These are phyloP conservation scores for Prunus fruticosa DNA, from an alignment of 306 rosid species.

Conservation along the genomic window DNA sequence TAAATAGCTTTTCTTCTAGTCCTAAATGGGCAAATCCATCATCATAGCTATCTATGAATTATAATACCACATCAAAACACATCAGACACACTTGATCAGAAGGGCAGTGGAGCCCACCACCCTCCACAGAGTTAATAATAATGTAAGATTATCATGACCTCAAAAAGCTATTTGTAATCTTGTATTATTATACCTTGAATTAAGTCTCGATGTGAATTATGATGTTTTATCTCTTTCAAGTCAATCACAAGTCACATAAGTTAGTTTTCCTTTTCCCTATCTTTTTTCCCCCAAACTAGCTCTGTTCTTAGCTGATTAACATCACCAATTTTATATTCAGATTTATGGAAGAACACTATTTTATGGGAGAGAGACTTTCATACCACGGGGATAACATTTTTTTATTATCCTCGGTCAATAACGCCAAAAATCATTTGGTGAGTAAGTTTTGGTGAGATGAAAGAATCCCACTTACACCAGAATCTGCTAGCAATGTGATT, in stretches of 20 bases:
- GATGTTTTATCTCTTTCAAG: slow-evolving; percentile 19
- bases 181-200: neutral
- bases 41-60: slow-evolving; percentile 42
- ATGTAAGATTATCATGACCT: neutral
- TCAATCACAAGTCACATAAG: slow-evolving; percentile 10
- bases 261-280: neutral
- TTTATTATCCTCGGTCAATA: too few species aligned
- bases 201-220: slow-evolving; percentile 33
- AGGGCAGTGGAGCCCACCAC: slow-evolving; percentile 32
- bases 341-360: neutral
- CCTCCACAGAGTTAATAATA: neutral
- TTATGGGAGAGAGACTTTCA: too few species aligned
- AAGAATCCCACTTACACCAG: neutral
- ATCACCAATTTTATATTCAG: neutral
- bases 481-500: neutral
- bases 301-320: neutral
- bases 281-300: neutral
- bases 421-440: neutral
- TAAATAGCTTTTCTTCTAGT: slow-evolving; percentile 13
- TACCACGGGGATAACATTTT: too few species aligned
- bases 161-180: neutral
- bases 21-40: slow-evolving; percentile 38
- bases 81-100: slow-evolving; percentile 25
- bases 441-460: neutral
- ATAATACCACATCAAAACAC: slow-evolving; percentile 35